Conservation (phyloP, 164 flowering plant genomes). For the Amborella trichopoda region DNA sequence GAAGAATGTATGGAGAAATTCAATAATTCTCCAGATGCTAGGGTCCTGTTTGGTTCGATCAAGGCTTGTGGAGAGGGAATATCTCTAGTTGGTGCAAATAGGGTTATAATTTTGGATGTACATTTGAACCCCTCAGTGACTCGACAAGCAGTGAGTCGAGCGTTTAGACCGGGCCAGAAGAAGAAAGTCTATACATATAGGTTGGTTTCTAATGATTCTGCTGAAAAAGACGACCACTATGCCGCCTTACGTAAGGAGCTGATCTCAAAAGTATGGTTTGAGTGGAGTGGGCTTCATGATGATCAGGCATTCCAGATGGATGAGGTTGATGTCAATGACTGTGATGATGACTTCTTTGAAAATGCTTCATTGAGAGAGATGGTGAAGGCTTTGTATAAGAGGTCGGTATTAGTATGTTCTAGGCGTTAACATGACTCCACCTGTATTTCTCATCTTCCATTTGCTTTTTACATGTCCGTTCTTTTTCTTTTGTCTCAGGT, state of each 20-base stretch:
- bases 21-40: conserved; percentile 63
- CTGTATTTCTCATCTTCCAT: too few species aligned
- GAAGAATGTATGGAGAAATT: conserved; percentile 59
- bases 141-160: conserved; percentile 81
- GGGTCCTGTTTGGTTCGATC: conserved; percentile 76
- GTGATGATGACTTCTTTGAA: conserved; percentile 57
- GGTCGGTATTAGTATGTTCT: conserved; percentile 52
- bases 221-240: conserved; percentile 61
- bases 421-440: too few species aligned
- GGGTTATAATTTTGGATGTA: conserved; percentile 66
- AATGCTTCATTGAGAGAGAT: conserved; percentile 35
- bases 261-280: conserved; percentile 86
- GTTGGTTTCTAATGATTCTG: conserved; percentile 65
- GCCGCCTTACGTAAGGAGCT: conserved; percentile 64
- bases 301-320: conserved; percentile 32
- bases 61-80: conserved; percentile 96
- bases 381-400: conserved; percentile 42
- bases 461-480: too few species aligned
- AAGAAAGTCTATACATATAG: conserved; percentile 63
- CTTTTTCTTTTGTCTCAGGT: too few species aligned
- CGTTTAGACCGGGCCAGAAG: conserved; percentile 84
- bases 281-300: conserved; percentile 55
- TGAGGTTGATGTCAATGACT: conserved; percentile 27
- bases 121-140: conserved; percentile 85
- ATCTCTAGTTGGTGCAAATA: conserved; percentile 89